Conservation (phyloP, 2,329 filamentous ascomycete genomes). For the Fusarium longipes region DNA sequence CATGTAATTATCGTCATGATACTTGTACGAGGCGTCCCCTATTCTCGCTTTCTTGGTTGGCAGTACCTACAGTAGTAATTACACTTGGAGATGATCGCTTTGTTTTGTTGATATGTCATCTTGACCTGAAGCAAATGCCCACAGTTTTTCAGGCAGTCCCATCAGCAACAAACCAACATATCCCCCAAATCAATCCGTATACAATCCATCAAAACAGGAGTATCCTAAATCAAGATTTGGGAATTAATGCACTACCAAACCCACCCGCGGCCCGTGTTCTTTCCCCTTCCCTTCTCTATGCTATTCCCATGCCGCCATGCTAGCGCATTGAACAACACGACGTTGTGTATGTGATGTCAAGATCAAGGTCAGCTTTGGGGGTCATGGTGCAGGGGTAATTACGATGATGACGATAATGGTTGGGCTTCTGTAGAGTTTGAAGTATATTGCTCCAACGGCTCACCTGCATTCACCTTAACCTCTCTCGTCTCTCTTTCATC, state of each 20-base stretch:
- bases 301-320: conserved; percentile 10
- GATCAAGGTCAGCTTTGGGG: conserved; percentile 1
- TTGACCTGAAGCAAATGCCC: conserved; percentile 22
- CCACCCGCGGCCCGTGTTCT: conserved; percentile 40
- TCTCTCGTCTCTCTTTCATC: no score
- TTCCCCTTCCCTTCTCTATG: conserved; percentile 4
- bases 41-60: background rate
- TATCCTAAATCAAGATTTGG: conserved; percentile 1
- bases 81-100: background rate
- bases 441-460: conserved; percentile 8
- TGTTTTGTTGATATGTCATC: conserved; percentile 20
- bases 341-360: background rate
- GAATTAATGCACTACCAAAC: conserved; percentile 22
- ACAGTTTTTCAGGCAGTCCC: background rate
- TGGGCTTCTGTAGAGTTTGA: conserved; percentile 6
- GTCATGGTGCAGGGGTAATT: background rate
- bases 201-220: conserved; percentile 4
- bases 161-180: background rate
- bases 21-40: background rate
- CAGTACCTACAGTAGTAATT: background rate
- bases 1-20: background rate
- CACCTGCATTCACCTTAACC: background rate
- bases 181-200: background rate
- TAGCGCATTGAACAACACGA: conserved; percentile 13
- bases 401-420: background rate